Evolutionary conservation across 805 yeast species (phyloP).

Genomic region (Ogataea paraovalis): DNA sequence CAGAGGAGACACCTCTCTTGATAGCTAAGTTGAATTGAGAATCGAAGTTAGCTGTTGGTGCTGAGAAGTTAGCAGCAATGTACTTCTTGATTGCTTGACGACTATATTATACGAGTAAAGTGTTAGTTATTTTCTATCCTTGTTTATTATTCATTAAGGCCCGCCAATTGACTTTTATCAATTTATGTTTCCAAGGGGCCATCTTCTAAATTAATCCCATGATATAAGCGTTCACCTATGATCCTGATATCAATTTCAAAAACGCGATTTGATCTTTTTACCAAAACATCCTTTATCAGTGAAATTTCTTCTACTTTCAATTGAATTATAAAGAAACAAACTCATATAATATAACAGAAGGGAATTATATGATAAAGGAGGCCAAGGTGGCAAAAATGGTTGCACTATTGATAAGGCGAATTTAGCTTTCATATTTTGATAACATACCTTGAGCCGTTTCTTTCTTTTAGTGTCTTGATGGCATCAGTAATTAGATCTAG

Average conservation of each 20-base stretch:
- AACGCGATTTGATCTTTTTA: too few species aligned
- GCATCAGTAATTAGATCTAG: conserved; percentile 66
- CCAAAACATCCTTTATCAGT: too few species aligned
- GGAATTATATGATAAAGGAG: too few species aligned
- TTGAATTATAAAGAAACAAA: too few species aligned
- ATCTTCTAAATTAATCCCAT: too few species aligned
- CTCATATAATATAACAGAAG: too few species aligned
- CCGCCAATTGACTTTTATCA: too few species aligned
- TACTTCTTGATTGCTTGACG: conserved; percentile 88
- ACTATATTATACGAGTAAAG: conserved; percentile 30
- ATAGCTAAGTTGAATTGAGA: conserved; percentile 72
- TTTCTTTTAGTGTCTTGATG: conserved; percentile 64
- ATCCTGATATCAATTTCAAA: too few species aligned
- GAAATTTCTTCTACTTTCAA: too few species aligned
- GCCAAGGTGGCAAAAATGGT: not conserved
- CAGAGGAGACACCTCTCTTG: conserved; percentile 76
- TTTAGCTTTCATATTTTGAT: not conserved
- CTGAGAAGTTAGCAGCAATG: conserved; percentile 59
- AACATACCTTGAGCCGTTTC: conserved; percentile 74
- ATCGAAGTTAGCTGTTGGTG: conserved; percentile 65
- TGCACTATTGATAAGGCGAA: not conserved
- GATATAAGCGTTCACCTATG: too few species aligned
- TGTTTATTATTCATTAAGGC: not conserved
- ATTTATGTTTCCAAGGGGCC: too few species aligned
- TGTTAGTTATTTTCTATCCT: not conserved